Evolutionary conservation across 345 rosid genomes (phyloP).

Genomic region (Cardamine resedifolia): DNA sequence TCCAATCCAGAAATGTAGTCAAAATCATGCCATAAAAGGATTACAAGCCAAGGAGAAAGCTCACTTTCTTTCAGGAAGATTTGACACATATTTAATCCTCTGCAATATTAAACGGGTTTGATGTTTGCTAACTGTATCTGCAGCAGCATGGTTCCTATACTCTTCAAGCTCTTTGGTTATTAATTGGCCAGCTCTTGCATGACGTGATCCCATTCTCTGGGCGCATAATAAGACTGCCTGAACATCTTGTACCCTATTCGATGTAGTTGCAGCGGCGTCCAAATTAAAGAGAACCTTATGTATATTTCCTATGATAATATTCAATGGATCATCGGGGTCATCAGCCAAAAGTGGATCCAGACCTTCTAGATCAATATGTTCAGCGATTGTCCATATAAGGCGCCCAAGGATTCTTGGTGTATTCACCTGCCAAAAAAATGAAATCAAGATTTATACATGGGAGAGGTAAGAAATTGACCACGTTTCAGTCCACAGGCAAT

Average conservation of each 20-base stretch:
- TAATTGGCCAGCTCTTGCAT: conserved; percentile 75
- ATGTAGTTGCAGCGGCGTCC: conserved; percentile 70
- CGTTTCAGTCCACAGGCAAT: conserved; percentile 1
- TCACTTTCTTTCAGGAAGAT: conserved; percentile 73
- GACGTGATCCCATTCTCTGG: conserved; percentile 89
- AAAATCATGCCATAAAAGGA: conserved; percentile 10
- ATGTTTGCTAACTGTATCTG: conserved; percentile 95
- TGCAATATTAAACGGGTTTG: conserved; percentile 90
- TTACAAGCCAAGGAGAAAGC: conserved; percentile 35
- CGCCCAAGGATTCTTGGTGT: conserved; percentile 75
- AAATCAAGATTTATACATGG: conserved; percentile 12
- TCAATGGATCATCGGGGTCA: conserved; percentile 93
- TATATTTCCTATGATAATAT: conserved; percentile 75
- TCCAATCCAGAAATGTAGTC: conserved; percentile 16
- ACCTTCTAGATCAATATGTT: conserved; percentile 94
- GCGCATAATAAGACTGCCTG: conserved; percentile 90
- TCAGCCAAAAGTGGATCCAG: conserved; percentile 98
- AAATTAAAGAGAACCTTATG: conserved; percentile 83
- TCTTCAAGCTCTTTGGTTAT: conserved; percentile 92
- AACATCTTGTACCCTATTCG: conserved; percentile 91
- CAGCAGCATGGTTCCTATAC: conserved; percentile 69
- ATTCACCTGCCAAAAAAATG: conserved; percentile 63
- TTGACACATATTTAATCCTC: conserved; percentile 76
- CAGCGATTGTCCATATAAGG: conserved; percentile 86
- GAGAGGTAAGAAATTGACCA: background rate